phyloP scores from a whole-genome alignment of 2,329 filamentous ascomycete species.

The Xylariales sp. region DNA sequence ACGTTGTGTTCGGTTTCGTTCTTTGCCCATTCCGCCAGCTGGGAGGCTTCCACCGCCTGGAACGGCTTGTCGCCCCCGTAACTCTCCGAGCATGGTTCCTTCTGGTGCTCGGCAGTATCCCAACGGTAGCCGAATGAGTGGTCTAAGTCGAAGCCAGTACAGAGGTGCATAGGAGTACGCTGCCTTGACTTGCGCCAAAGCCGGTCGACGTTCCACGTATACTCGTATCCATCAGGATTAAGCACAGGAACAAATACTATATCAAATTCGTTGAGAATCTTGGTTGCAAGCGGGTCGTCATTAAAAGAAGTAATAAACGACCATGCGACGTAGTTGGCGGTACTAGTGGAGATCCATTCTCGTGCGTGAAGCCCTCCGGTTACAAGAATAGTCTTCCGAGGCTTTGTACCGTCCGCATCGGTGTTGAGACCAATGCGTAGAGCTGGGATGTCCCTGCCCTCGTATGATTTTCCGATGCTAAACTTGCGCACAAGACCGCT shows the following conservation, averaged over 20 bases:
- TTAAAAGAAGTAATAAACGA: constrained; percentile 79
- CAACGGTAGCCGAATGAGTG: constrained; percentile 82
- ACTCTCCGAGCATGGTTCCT: constrained; percentile 85
- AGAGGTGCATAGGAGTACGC: constrained; percentile 75
- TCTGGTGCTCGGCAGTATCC: constrained; percentile 61
- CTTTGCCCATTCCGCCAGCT: constrained; percentile 75
- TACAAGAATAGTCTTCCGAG: constrained; percentile 73
- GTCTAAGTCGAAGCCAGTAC: constrained; percentile 83
- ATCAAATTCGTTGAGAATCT: constrained; percentile 78
- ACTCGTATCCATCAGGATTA: constrained; percentile 93
- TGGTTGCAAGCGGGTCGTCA: constrained; percentile 65
- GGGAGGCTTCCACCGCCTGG: constrained; percentile 72
- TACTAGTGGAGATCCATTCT: constrained; percentile 94
- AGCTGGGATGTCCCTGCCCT: constrained; percentile 81
- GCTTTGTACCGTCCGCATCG: constrained; percentile 33
- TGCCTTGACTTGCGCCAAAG: constrained; percentile 95
- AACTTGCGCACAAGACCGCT: constrained; percentile 67
- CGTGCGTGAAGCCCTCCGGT: constrained; percentile 86
- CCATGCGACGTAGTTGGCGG: constrained; percentile 87
- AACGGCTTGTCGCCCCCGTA: constrained; percentile 83
- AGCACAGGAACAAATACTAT: constrained; percentile 82
- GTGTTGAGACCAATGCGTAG: constrained; percentile 63
- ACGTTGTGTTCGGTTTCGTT: constrained; percentile 69
- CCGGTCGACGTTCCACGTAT: constrained; percentile 86
- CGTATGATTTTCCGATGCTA: constrained; percentile 77